Percentiles rank a stretch among this genome's conserved stretches.
Evolutionary conservation across 2,329 filamentous ascomycete species (phyloP).

Genomic region (Cryphonectria carpinicola): DNA sequence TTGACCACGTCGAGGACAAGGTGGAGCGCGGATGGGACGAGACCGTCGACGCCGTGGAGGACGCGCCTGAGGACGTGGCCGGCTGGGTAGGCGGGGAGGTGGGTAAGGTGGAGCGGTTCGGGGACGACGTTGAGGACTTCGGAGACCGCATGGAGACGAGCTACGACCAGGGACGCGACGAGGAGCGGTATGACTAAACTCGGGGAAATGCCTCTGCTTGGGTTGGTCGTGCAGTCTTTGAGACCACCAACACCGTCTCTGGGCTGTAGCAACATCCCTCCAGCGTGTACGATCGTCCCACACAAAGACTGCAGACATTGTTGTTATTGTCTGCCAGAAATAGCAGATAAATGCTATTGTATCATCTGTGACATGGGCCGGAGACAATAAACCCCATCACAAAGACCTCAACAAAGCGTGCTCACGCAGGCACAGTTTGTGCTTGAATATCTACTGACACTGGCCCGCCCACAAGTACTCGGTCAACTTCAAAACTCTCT

Average conservation of each 20-base stretch:
- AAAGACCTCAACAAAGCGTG: constrained; percentile 8
- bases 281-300: not conserved
- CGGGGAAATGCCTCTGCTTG: not conserved
- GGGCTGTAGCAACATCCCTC: not conserved
- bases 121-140: constrained; percentile 13
- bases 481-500: not conserved
- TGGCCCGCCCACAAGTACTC: not conserved
- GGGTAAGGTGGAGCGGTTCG: constrained; percentile 23
- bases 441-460: not conserved
- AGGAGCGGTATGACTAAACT: constrained; percentile 24
- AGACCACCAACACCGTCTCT: not conserved
- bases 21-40: constrained; percentile 29
- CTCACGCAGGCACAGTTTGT: not conserved
- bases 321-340: not conserved
- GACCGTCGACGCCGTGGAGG: constrained; percentile 22
- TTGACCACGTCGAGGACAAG: constrained; percentile 33
- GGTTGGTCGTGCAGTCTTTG: not conserved
- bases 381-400: not conserved
- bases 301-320: not conserved
- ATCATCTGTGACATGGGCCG: not conserved
- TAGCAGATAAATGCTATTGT: not conserved
- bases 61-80: constrained; percentile 23
- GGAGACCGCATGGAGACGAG: constrained; percentile 18
- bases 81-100: constrained; percentile 20
- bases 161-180: constrained; percentile 23